A percentile compares a stretch with the other conserved stretches of the same genome.
Conservation (phyloP, 2,329 filamentous ascomycete species). For the Hypoxylon sp. region DNA sequence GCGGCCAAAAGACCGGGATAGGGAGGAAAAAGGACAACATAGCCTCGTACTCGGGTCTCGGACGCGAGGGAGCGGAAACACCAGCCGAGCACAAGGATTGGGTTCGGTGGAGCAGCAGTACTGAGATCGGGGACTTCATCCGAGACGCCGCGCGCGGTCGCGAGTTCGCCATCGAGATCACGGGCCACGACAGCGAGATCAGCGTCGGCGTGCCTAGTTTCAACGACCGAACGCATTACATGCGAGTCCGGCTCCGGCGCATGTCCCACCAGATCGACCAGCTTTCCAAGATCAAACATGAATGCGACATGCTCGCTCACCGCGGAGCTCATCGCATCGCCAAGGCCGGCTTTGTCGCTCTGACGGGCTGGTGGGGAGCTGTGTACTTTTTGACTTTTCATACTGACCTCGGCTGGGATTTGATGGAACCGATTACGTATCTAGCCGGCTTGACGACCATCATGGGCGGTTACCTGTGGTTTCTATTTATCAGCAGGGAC, state of each 20-base stretch:
- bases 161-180: constrained; percentile 85
- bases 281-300: constrained; percentile 77
- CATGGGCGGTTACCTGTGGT: constrained; percentile 93
- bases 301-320: constrained; percentile 83
- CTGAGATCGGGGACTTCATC: constrained; percentile 94
- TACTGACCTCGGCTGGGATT: constrained; percentile 86
- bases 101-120: constrained; percentile 87
- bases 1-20: constrained; percentile 44
- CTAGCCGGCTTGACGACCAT: constrained; percentile 85
- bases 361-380: constrained; percentile 81
- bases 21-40: constrained; percentile 55
- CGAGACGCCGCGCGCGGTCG: constrained; percentile 84
- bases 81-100: constrained; percentile 65
- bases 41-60: constrained; percentile 75
- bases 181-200: constrained; percentile 72
- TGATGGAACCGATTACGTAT: constrained; percentile 91
- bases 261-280: constrained; percentile 73
- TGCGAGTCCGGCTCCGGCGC: constrained; percentile 78
- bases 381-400: constrained; percentile 78
- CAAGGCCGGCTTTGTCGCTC: constrained; percentile 76
- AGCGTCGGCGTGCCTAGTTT: constrained; percentile 86
- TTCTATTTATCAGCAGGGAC: constrained; percentile 90
- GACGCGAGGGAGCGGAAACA: constrained; percentile 63
- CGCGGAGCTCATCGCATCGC: constrained; percentile 80
- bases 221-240: constrained; percentile 88